These are phyloP conservation scores for Chlamydomonas sp. DNA, from an alignment of 139 green algal genomes.

Conservation along the genomic window DNA sequence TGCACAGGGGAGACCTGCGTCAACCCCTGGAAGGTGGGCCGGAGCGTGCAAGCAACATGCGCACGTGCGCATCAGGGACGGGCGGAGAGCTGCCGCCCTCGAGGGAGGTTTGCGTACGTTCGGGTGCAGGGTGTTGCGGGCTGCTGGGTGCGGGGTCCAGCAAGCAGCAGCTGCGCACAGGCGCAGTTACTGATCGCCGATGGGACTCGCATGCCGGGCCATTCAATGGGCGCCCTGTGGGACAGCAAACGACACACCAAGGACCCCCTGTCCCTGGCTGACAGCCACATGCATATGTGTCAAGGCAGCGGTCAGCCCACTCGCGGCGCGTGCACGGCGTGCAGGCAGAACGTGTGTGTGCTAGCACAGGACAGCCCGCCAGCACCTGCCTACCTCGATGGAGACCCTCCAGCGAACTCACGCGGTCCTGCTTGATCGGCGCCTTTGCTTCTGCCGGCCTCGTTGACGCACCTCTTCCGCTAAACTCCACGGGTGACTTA, in stretches of 20 bases:
- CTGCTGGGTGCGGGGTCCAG: too few species aligned
- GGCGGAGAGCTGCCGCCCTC: not conserved
- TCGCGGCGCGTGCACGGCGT: too few species aligned
- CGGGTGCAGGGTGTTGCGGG: not conserved
- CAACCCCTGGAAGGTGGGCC: conserved; percentile 34
- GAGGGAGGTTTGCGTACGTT: not conserved
- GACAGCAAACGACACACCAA: too few species aligned
- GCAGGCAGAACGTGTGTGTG: too few species aligned
- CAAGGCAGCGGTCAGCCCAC: too few species aligned
- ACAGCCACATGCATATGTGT: too few species aligned
- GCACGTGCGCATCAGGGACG: not conserved
- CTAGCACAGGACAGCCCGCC: too few species aligned
- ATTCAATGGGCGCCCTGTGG: too few species aligned
- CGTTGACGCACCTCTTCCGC: not conserved
- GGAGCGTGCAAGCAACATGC: not conserved
- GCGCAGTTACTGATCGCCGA: too few species aligned
- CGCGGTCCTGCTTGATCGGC: not conserved
- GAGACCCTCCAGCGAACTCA: not conserved
- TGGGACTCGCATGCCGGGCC: too few species aligned
- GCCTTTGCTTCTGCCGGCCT: not conserved
- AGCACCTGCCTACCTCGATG: not conserved
- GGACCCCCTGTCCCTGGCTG: too few species aligned
- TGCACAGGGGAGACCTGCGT: conserved; percentile 25
- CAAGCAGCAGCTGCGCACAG: too few species aligned
- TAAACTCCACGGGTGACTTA: not conserved